Percentiles rank a stretch among this genome's conserved stretches.
phyloP scores from a whole-genome alignment of 768 basidiomycete species.

The Chiua virens region DNA sequence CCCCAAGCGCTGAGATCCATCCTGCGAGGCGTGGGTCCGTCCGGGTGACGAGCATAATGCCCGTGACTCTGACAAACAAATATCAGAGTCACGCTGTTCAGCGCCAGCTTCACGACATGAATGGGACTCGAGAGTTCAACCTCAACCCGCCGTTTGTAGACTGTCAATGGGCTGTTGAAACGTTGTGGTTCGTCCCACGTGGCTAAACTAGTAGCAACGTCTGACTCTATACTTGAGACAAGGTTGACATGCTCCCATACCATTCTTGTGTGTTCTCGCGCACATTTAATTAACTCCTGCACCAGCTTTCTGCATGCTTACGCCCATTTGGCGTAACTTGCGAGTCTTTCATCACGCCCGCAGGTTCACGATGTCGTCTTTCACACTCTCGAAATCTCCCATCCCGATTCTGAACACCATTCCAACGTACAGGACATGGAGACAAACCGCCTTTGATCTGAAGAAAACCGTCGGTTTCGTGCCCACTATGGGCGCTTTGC shows the following conservation, averaged over 20 bases:
- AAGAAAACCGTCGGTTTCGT: constrained; percentile 84
- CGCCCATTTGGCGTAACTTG: constrained; percentile 1
- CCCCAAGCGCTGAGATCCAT: too few species aligned
- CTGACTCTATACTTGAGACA: too few species aligned
- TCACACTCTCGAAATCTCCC: constrained; percentile 27
- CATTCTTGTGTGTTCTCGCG: not conserved
- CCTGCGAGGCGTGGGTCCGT: too few species aligned
- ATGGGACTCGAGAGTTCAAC: too few species aligned
- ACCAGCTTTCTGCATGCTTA: constrained; percentile 17
- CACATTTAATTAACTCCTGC: not conserved
- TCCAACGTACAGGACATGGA: constrained; percentile 69
- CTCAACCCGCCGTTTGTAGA: too few species aligned
- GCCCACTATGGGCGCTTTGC: constrained; percentile 97
- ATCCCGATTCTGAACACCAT: constrained; percentile 61
- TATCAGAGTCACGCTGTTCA: too few species aligned
- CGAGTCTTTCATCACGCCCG: not conserved
- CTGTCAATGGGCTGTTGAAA: too few species aligned
- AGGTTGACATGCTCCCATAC: not conserved
- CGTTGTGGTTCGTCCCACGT: too few species aligned
- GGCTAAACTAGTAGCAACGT: too few species aligned
- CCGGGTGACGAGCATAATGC: too few species aligned
- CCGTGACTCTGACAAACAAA: too few species aligned
- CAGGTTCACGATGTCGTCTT: constrained; percentile 17
- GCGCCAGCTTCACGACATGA: too few species aligned
- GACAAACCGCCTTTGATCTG: constrained; percentile 55